Evolutionary conservation across 345 rosid species (phyloP), one percentile per base, ranked within the genome.

Genomic region (Pistacia atlantica): DNA sequence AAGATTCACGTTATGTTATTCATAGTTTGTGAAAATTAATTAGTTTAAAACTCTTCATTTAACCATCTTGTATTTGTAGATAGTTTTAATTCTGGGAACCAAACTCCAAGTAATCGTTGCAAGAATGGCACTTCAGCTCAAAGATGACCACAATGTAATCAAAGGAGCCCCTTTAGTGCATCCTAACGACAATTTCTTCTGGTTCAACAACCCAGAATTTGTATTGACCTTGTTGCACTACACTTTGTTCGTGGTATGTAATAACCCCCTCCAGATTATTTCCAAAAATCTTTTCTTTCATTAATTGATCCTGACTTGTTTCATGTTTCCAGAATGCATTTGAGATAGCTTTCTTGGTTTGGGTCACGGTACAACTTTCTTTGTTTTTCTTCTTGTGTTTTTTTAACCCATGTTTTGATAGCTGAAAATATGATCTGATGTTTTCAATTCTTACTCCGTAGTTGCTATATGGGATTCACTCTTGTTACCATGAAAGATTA

Each of bases 261-360:
- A 3, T 31, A 22, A 67, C 2, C 8, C 62, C 25, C 28, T 48
- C 33, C 25, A 5, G n/a, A 18, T 9, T 46, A 31, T 56, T 14
- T 16, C 54, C 64, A 8, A 42, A 17, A 28, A 25, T 1, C 7
- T 3, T 7, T 3, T 35, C 9, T 2, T 8, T 58, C 25, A 11
- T 33, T 52, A 35, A 35, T 48, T 20, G n/a, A 22, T 37, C 16
- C 2, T 22, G 31, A 56, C 10, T 35, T 70, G 16, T 37, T 59
- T 72, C 60, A 12, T 14, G n/a, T 45, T 74, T 77, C 45, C 90
- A 93, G 97, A 93, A 93, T 67, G 91, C 98, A 28, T 93, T 93
- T 75, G 93, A 92, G 83, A 59, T 86, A 37, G 89, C 93, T 28
- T 88, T 92, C 80, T 88, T 93, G 69, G 42, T 84, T 17, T 93